Evolutionary conservation across 2,329 filamentous ascomycete genomes (phyloP).

Genomic region (Aciculosporium take): DNA sequence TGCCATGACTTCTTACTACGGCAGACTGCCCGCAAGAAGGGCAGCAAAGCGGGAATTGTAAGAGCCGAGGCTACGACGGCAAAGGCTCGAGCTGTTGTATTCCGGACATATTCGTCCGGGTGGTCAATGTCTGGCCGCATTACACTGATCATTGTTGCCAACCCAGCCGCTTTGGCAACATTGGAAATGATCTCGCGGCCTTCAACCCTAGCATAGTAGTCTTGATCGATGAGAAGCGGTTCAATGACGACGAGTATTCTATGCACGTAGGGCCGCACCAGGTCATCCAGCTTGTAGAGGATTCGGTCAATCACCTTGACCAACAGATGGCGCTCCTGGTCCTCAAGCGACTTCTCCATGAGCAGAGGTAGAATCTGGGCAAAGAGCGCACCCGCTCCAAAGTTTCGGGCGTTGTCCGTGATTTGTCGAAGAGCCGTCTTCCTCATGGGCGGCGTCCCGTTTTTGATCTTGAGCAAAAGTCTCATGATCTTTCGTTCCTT

Average conservation of each 20-base stretch:
- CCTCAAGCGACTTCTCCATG: slow-evolving; percentile 96
- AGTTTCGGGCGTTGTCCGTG: slow-evolving; percentile 92
- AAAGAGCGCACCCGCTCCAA: slow-evolving; percentile 86
- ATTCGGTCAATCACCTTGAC: slow-evolving; percentile 99
- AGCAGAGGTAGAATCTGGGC: slow-evolving; percentile 93
- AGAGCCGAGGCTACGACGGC: slow-evolving; percentile 93
- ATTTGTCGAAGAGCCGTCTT: slow-evolving; percentile 95
- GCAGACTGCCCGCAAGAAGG: slow-evolving; percentile 90
- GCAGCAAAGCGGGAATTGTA: slow-evolving; percentile 85
- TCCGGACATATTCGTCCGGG: slow-evolving; percentile 94
- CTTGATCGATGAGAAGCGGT: slow-evolving; percentile 96
- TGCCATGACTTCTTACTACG: slow-evolving; percentile 99
- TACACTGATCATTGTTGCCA: slow-evolving; percentile 98
- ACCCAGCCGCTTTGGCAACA: slow-evolving; percentile 85
- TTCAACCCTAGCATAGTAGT: slow-evolving; percentile 97
- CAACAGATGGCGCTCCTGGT: slow-evolving; percentile 92
- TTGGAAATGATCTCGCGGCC: slow-evolving; percentile 98
- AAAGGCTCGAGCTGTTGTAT: slow-evolving; percentile 93
- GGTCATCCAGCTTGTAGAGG: slow-evolving; percentile 93
- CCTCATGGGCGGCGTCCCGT: slow-evolving; percentile 94
- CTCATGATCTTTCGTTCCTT: slow-evolving; percentile 99
- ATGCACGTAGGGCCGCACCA: slow-evolving; percentile 91
- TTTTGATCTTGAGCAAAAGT: slow-evolving; percentile 93
- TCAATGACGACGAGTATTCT: slow-evolving; percentile 98
- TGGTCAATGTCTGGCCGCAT: slow-evolving; percentile 99